phyloP scores from a whole-genome alignment of 768 basidiomycete species.

The Leccinum pellstonianum region DNA sequence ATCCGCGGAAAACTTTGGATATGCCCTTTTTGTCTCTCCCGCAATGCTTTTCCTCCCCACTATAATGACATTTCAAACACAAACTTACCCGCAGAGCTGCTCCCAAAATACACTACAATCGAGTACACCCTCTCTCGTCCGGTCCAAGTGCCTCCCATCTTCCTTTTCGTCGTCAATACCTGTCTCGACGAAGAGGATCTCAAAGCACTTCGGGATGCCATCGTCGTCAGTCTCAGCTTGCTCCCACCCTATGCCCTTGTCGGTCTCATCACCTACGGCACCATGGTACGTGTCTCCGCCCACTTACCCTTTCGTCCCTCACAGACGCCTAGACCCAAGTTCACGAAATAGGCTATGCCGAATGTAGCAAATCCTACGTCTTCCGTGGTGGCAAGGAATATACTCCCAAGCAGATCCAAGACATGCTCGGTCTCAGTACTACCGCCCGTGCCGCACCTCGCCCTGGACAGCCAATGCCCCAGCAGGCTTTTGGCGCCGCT shows the following conservation, averaged over 20 bases:
- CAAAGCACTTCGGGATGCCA: conserved; percentile 91
- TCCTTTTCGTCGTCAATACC: conserved; percentile 96
- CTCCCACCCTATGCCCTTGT: conserved; percentile 94
- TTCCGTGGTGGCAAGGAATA: conserved; percentile 99
- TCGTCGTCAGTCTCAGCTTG: conserved; percentile 90
- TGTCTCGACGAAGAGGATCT: conserved; percentile 95
- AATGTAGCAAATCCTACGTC: conserved; percentile 97
- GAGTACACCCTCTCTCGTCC: conserved; percentile 97
- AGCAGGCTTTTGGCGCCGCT: conserved; percentile 78
- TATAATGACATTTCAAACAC: conserved; percentile 98
- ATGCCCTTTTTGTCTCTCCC: conserved; percentile 95
- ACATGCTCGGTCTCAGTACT: conserved; percentile 86
- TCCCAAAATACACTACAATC: conserved; percentile 99
- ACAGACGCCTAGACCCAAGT: conserved; percentile 77
- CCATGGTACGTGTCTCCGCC: conserved; percentile 66
- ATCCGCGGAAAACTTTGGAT: conserved; percentile 99
- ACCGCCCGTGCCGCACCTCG: conserved; percentile 82
- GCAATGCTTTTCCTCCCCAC: conserved; percentile 96
- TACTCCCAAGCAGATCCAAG: conserved; percentile 92
- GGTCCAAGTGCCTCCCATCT: conserved; percentile 90
- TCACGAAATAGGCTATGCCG: conserved; percentile 94
- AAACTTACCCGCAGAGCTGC: conserved; percentile 92
- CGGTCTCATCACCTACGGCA: conserved; percentile 94
- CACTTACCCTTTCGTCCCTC: background rate
- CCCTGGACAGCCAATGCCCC: conserved; percentile 79